A percentile compares a stretch with the other conserved stretches of the same genome.
Conservation (phyloP, 2,329 filamentous ascomycete species). For the Xylariaceae sp. region DNA sequence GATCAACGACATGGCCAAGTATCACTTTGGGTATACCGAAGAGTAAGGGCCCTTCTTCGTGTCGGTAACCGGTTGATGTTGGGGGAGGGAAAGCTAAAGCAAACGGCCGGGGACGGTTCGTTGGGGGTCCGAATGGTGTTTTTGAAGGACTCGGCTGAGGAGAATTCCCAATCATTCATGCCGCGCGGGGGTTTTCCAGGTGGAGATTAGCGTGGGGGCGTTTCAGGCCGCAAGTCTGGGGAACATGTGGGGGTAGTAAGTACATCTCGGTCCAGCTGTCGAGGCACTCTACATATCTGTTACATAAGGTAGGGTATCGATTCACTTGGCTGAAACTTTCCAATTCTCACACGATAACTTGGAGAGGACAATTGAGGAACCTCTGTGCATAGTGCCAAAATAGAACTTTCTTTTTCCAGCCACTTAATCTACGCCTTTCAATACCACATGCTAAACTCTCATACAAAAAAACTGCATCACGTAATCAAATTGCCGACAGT, state of each 20-base stretch:
- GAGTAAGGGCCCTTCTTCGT: conserved; percentile 26
- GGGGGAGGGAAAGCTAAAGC: conserved; percentile 28
- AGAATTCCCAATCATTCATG: conserved; percentile 26
- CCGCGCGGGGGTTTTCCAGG: conserved; percentile 31
- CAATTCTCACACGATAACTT: no score
- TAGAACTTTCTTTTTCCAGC: no score
- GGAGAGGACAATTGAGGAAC: no score
- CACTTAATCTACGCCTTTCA: no score
- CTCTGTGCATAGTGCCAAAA: no score
- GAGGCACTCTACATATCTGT: background rate
- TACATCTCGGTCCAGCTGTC: no score
- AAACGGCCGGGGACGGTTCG: conserved; percentile 28
- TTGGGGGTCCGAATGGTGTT: conserved; percentile 38
- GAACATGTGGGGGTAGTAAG: conserved; percentile 18
- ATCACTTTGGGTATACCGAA: conserved; percentile 33
- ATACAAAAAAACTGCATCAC: no score
- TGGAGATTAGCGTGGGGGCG: conserved; percentile 37
- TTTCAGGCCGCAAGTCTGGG: conserved; percentile 30
- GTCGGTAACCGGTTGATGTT: no score
- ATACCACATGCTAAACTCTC: no score
- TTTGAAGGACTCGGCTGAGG: conserved; percentile 14
- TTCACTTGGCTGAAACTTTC: no score
- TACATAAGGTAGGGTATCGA: no score
- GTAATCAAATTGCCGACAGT: no score
- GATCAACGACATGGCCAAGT: conserved; percentile 37